A percentile compares a stretch with the other conserved stretches of the same genome.
Conservation (phyloP, 495 filamentous ascomycete species). For the Parmelia sp. region DNA sequence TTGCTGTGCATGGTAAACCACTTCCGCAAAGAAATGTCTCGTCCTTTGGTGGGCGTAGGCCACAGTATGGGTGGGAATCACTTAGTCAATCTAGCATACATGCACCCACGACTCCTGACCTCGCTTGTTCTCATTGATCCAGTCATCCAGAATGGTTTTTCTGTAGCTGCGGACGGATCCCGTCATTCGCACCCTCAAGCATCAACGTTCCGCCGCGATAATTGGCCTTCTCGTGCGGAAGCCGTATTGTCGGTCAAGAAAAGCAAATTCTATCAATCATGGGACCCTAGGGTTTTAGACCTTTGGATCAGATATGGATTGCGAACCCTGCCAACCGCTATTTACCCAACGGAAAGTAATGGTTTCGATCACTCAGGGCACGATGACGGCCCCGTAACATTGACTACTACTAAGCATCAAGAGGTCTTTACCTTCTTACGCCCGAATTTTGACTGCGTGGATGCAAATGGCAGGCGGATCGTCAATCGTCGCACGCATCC, state of each 20-base stretch:
- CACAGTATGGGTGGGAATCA: slow-evolving; percentile 82
- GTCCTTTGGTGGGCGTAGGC: slow-evolving; percentile 82
- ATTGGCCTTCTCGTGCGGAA: slow-evolving; percentile 59
- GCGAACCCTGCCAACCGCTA: slow-evolving; percentile 45
- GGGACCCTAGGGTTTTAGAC: slow-evolving; percentile 68
- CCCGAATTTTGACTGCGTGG: slow-evolving; percentile 43
- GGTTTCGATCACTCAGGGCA: not conserved
- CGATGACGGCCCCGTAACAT: slow-evolving; percentile 40
- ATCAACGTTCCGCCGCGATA: slow-evolving; percentile 59
- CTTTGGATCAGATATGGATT: slow-evolving; percentile 61
- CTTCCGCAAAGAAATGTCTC: slow-evolving; percentile 75
- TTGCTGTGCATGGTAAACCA: slow-evolving; percentile 80
- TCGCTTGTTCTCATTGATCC: slow-evolving; percentile 77
- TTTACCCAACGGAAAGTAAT: slow-evolving; percentile 26
- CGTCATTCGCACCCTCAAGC: slow-evolving; percentile 38
- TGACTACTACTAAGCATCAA: slow-evolving; percentile 55
- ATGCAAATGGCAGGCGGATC: slow-evolving; percentile 30
- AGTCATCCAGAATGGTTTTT: slow-evolving; percentile 47
- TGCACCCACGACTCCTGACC: slow-evolving; percentile 77
- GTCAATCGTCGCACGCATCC: slow-evolving; percentile 42
- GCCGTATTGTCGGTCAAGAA: slow-evolving; percentile 54
- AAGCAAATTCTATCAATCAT: slow-evolving; percentile 62
- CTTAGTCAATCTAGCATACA: slow-evolving; percentile 53
- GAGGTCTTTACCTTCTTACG: slow-evolving; percentile 57
- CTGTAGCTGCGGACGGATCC: not conserved